Evolutionary conservation across 2,329 filamentous ascomycete genomes (phyloP).

Genomic region (Onygena corvina): DNA sequence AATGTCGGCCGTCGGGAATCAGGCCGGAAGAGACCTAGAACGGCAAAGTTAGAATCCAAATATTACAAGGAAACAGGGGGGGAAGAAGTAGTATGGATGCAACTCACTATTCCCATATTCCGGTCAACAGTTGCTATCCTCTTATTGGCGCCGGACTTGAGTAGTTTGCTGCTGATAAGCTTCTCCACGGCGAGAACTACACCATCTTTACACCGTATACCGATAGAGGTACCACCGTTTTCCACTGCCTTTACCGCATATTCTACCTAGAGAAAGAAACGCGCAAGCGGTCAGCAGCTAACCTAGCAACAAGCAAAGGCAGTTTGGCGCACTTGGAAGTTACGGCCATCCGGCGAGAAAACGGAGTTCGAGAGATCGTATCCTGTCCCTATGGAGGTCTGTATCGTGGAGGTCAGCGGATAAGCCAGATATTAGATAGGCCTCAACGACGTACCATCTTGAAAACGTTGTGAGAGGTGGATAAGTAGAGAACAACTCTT

Average conservation of each 20-base stretch:
- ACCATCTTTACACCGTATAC: slow-evolving; percentile 93
- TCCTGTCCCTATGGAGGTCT: slow-evolving; percentile 99
- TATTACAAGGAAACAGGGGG: background rate
- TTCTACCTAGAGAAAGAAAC: slow-evolving; percentile 48
- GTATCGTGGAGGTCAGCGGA: slow-evolving; percentile 2
- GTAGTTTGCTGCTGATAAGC: slow-evolving; percentile 84
- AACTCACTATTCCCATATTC: slow-evolving; percentile 78
- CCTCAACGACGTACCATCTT: slow-evolving; percentile 3
- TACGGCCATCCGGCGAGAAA: slow-evolving; percentile 96
- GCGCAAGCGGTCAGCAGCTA: background rate
- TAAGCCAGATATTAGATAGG: background rate
- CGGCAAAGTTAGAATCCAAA: slow-evolving; percentile 3
- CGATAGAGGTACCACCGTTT: slow-evolving; percentile 90
- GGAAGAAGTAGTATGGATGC: background rate
- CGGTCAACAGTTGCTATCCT: slow-evolving; percentile 89
- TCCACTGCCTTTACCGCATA: slow-evolving; percentile 98
- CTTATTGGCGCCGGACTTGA: slow-evolving; percentile 93
- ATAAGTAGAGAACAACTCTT: background rate
- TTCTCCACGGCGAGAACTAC: slow-evolving; percentile 95
- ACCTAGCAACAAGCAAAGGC: background rate
- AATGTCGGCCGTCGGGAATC: slow-evolving; percentile 88
- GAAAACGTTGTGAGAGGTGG: background rate
- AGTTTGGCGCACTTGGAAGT: slow-evolving; percentile 66
- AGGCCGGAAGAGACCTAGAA: slow-evolving; percentile 80
- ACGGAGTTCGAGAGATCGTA: slow-evolving; percentile 99